Conservation (phyloP, 2,329 filamentous ascomycete genomes). For the Fusarium mangiferae region DNA sequence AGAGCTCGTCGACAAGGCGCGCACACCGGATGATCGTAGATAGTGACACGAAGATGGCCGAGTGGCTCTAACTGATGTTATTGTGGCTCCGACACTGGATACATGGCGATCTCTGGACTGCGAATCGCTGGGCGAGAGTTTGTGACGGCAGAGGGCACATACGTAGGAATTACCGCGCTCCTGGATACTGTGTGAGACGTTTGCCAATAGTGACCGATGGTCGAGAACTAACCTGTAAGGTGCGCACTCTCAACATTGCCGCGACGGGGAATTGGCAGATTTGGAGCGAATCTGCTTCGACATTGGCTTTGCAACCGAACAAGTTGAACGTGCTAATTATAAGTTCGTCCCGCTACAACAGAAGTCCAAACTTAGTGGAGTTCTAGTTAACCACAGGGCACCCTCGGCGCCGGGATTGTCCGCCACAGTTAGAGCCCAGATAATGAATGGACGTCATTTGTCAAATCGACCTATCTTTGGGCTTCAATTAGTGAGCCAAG, state of each 20-base stretch:
- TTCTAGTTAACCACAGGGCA: background rate
- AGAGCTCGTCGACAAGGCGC: slow-evolving; percentile 45
- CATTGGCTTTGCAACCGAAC: slow-evolving; percentile 35
- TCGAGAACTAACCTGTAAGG: slow-evolving; percentile 51
- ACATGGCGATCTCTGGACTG: slow-evolving; percentile 27
- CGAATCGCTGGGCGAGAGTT: slow-evolving; percentile 37
- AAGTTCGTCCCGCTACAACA: background rate
- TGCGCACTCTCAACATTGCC: slow-evolving; percentile 57
- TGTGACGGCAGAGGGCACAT: slow-evolving; percentile 54
- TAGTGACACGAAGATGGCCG: background rate
- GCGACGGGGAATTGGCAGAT: slow-evolving; percentile 34
- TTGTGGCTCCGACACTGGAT: slow-evolving; percentile 19
- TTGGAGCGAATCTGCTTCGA: slow-evolving; percentile 28
- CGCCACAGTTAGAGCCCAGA: slow-evolving; percentile 22
- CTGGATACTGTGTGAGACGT: slow-evolving; percentile 39
- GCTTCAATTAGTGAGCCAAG: background rate
- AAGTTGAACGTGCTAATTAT: slow-evolving; percentile 11
- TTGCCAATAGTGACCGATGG: background rate
- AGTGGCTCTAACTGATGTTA: slow-evolving; percentile 3
- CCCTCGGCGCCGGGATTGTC: slow-evolving; percentile 37
- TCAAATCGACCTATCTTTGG: background rate
- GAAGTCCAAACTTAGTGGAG: slow-evolving; percentile 31
- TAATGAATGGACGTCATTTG: background rate
- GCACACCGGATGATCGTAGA: slow-evolving; percentile 16
- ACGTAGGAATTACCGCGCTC: slow-evolving; percentile 53